phyloP scores from a whole-genome alignment of 2,329 filamentous ascomycete species.

The Aspergillus hortae region DNA sequence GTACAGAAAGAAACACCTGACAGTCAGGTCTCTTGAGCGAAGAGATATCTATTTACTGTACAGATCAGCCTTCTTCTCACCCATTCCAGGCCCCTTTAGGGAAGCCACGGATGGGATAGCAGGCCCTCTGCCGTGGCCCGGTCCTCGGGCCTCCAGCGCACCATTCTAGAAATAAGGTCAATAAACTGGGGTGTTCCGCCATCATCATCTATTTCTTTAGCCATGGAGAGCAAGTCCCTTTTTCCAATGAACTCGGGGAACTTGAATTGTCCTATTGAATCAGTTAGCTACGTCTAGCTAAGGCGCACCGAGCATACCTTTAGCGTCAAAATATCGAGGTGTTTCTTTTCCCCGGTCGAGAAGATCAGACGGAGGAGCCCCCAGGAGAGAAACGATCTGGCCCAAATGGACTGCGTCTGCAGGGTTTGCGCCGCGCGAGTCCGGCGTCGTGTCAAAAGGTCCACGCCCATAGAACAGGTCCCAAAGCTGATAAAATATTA shows the following conservation, averaged over 20 bases:
- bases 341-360: conserved; percentile 22
- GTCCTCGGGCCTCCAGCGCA: conserved; percentile 14
- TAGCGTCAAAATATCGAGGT: conserved; percentile 16
- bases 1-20: no score
- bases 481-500: conserved; percentile 18
- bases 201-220: conserved; percentile 6
- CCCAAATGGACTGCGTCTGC: conserved; percentile 24
- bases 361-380: conserved; percentile 29
- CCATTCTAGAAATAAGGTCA: conserved; percentile 11
- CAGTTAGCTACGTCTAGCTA: conserved; percentile 4
- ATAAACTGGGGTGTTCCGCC: conserved; percentile 8
- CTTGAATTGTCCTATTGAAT: conserved; percentile 12
- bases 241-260: conserved; percentile 6
- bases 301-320: conserved; percentile 9
- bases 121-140: conserved; percentile 10
- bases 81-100: conserved; percentile 5
- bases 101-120: conserved; percentile 12
- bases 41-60: conserved; percentile 7
- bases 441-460: conserved; percentile 14
- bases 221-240: conserved; percentile 8
- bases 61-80: conserved; percentile 2
- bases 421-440: conserved; percentile 2
- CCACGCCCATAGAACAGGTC: conserved; percentile 18
- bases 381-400: conserved; percentile 32
- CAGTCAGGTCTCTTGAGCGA: conserved; percentile 3